These are phyloP conservation scores for Hydrangea macrophylla DNA, from an alignment of 148 eudicot genomes.

Conservation along the genomic window DNA sequence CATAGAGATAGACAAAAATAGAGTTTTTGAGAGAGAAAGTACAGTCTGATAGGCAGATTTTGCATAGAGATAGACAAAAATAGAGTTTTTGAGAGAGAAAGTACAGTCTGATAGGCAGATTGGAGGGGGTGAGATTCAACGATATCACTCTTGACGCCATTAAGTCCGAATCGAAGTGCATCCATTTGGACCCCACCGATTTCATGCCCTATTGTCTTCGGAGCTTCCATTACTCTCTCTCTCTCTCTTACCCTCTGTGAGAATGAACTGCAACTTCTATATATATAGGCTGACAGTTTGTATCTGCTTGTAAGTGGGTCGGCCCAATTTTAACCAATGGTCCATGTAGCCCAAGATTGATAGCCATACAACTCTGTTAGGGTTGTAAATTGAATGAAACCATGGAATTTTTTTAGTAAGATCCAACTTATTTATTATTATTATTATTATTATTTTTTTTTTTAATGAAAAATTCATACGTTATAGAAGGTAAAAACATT, in stretches of 20 bases:
- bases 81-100: slow-evolving; percentile 4
- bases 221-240: slow-evolving; percentile 35
- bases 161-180: slow-evolving; percentile 73
- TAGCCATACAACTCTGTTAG: no score
- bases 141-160: slow-evolving; percentile 80
- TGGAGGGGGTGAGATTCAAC: slow-evolving; percentile 77
- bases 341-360: no score
- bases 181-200: slow-evolving; percentile 66
- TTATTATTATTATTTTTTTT: no score
- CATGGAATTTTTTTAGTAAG: no score
- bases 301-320: no score
- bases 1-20: slow-evolving; percentile 5
- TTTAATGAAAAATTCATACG: no score
- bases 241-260: slow-evolving; percentile 4
- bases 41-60: slow-evolving; percentile 62
- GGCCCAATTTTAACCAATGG: no score
- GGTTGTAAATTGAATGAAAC: no score
- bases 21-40: slow-evolving; percentile 13
- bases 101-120: slow-evolving; percentile 57
- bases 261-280: no score
- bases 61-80: slow-evolving; percentile 6
- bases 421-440: no score
- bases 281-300: no score
- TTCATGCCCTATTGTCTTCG: slow-evolving; percentile 55
- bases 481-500: no score